Evolutionary conservation across 2,329 filamentous ascomycete genomes (phyloP).

Genomic region (Fusarium citri): DNA sequence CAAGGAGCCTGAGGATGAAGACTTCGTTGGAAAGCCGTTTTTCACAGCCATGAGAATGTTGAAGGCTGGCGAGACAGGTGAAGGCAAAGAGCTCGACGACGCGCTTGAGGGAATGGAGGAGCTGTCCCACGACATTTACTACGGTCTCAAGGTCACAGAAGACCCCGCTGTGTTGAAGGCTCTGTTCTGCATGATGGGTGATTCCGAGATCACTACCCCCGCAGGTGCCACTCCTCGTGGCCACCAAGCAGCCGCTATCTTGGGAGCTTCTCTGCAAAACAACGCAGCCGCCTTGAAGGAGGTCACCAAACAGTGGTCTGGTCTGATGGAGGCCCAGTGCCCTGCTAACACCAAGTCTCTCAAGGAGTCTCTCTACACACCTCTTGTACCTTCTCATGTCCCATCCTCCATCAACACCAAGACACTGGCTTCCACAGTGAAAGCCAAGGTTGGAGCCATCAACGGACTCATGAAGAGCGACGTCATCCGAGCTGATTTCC

Average conservation of each 20-base stretch:
- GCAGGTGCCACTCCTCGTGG: constrained; percentile 54
- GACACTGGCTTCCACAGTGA: constrained; percentile 46
- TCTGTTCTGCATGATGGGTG: constrained; percentile 67
- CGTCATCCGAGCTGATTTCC: constrained; percentile 65
- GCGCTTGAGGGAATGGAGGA: constrained; percentile 71
- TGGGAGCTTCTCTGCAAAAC: constrained; percentile 71
- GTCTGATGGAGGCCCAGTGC: constrained; percentile 56
- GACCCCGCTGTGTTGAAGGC: constrained; percentile 63
- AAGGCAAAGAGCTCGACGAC: constrained; percentile 56
- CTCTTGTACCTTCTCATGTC: constrained; percentile 51
- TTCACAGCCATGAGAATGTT: constrained; percentile 61
- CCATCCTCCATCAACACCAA: constrained; percentile 40
- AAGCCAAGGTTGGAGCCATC: constrained; percentile 62
- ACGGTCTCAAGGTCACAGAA: constrained; percentile 71
- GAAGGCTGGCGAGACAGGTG: constrained; percentile 54
- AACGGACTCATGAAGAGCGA: constrained; percentile 67
- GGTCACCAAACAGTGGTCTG: constrained; percentile 61
- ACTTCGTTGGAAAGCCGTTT: constrained; percentile 48
- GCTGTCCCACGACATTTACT: constrained; percentile 76
- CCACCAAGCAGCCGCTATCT: constrained; percentile 66
- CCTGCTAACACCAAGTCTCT: constrained; percentile 47
- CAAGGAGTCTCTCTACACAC: constrained; percentile 55
- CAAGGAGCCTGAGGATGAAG: constrained; percentile 59
- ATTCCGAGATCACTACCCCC: constrained; percentile 42
- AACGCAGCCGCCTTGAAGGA: constrained; percentile 70